Evolutionary conservation across 192 early-diverging fungal species (phyloP).

Genomic region (Jimgerdemannia flammicorona): DNA sequence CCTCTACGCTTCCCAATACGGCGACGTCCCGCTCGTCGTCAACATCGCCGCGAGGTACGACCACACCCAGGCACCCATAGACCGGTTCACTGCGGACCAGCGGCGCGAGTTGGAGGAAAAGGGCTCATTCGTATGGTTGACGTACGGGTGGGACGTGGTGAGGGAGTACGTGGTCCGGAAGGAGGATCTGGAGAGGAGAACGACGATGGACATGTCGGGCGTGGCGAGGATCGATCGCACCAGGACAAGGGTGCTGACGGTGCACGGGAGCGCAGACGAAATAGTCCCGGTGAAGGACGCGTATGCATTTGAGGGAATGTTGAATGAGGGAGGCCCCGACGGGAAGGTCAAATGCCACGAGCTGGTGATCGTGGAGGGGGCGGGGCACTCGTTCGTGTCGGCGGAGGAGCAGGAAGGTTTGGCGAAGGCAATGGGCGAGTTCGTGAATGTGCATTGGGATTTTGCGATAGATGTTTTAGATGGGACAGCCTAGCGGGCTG

Average conservation of each 20-base stretch:
- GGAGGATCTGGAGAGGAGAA: slow-evolving; percentile 30
- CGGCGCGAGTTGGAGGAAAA: slow-evolving; percentile 22
- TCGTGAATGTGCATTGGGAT: too few species aligned
- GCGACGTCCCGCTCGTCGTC: slow-evolving; percentile 32
- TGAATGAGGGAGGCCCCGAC: slow-evolving; percentile 18
- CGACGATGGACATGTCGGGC: slow-evolving; percentile 38
- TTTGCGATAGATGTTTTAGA: too few species aligned
- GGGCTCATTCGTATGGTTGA: slow-evolving; percentile 46
- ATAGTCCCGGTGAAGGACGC: slow-evolving; percentile 42
- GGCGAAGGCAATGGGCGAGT: too few species aligned
- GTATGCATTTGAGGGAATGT: slow-evolving; percentile 35
- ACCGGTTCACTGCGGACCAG: slow-evolving; percentile 43
- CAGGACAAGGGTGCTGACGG: slow-evolving; percentile 41
- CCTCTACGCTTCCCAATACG: slow-evolving; percentile 41
- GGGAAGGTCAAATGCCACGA: slow-evolving; percentile 12
- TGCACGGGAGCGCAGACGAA: slow-evolving; percentile 43
- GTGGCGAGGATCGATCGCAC: slow-evolving; percentile 26
- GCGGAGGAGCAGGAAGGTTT: slow-evolving; percentile 1
- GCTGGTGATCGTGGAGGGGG: slow-evolving; percentile 12
- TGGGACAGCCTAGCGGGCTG: too few species aligned
- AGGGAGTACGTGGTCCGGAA: slow-evolving; percentile 13
- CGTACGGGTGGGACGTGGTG: slow-evolving; percentile 25
- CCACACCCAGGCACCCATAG: slow-evolving; percentile 33
- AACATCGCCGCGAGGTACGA: slow-evolving; percentile 47
- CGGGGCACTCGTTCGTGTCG: slow-evolving; percentile 14